Base-by-base conservation (phyloP, 2,329 filamentous ascomycete species). In the Diaporthe caulivora region DNA sequence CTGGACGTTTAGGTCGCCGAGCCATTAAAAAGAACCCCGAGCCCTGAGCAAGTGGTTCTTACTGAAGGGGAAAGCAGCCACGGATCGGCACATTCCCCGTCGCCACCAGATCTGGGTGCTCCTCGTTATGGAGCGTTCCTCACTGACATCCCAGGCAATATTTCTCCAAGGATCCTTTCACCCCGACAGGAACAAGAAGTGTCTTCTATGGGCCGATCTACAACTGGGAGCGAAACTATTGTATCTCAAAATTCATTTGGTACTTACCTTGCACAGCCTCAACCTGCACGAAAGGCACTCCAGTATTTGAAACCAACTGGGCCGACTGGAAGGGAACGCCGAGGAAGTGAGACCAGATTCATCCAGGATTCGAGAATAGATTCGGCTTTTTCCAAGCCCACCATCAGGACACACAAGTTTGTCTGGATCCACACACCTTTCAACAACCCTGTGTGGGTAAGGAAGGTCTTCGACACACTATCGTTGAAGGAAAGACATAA, bases 381-480 rank as follows among this genome's bases (percentile, higher is more conserved):
- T 15, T 49, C 67, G 0, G n/a, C 42, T 8, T 18, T 24, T 2
- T 24, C 26, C 0, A 77, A 80, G 65, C 79, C 80, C 8, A 72
- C 71, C 10, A 49, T 31, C 24, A 34, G 34, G 40, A 79, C 76
- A 51, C 81, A 85, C 31, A 87, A 84, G 76, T 89, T 88, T 73
- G 84, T 87, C 71, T 89, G 87, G 87, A 84, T 88, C 51, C 87
- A 89, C 79, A 76, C 87, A 11, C 86, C 87, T 0, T 88, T 84
- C 24, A 89, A 87, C 5, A 88, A 89, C 69, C 86, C 87, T 0
- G 83, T 84, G 0, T 89, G 87, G 87, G 87, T 89, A 1, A 87
- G 86, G 83, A 85, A 82, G 76, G 80, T 87, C 4, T 82, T 87
- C 11, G 84, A 86, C 75, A 83, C 82, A 0, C 74, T 87, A 44